Evolutionary conservation across 2,329 filamentous ascomycete genomes (phyloP).

Genomic region (Orbilia blumenaviensis): DNA sequence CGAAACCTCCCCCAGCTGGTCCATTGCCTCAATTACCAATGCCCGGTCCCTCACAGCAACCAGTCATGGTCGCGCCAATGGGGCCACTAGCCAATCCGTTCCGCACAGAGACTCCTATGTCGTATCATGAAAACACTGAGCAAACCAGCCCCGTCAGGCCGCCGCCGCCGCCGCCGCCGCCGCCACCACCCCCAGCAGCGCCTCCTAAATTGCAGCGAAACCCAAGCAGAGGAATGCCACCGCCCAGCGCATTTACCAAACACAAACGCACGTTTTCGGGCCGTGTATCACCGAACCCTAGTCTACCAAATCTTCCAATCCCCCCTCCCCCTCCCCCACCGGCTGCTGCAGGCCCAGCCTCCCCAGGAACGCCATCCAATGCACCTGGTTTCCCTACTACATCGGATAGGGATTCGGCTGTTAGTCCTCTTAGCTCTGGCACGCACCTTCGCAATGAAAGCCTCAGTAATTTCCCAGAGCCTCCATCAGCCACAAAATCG

Average conservation of each 20-base stretch:
- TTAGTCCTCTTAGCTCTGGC: background rate
- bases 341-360: background rate
- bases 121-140: constrained; percentile 19
- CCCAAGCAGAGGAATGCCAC: constrained; percentile 15
- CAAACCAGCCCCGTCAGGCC: background rate
- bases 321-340: constrained; percentile 28
- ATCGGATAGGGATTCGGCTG: background rate
- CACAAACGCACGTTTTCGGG: constrained; percentile 32
- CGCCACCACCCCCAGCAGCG: constrained; percentile 2
- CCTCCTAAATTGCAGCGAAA: constrained; percentile 25
- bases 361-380: background rate
- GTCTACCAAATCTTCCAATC: constrained; percentile 30
- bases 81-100: constrained; percentile 41
- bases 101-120: constrained; percentile 12
- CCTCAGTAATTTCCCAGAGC: constrained; percentile 31
- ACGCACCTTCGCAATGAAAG: constrained; percentile 11
- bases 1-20: background rate
- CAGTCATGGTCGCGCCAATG: constrained; percentile 1
- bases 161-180: constrained; percentile 30
- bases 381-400: background rate
- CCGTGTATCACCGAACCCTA: constrained; percentile 19
- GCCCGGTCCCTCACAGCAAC: constrained; percentile 18
- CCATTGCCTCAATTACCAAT: constrained; percentile 23
- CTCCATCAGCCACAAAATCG: constrained; percentile 16
- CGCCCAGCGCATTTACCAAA: constrained; percentile 41